These are phyloP conservation scores for Dioscorea cayenensis DNA, from an alignment of 116 monocot species.

Conservation along the genomic window DNA sequence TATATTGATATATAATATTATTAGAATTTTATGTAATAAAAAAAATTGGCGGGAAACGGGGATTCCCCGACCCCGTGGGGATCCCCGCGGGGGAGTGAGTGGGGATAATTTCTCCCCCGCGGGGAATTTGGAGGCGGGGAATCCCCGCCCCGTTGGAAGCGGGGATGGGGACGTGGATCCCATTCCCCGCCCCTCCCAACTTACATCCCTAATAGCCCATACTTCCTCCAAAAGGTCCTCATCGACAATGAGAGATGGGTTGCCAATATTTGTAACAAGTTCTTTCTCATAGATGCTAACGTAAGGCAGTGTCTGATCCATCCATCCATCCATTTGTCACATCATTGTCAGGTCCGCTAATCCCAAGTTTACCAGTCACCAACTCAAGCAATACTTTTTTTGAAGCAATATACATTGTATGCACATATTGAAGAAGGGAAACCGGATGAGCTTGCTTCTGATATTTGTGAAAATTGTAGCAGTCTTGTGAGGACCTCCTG, in stretches of 20 bases:
- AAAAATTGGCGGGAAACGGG: too few species aligned
- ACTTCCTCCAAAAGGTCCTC: constrained; percentile 92
- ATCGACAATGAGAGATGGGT: constrained; percentile 75
- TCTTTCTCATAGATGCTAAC: constrained; percentile 73
- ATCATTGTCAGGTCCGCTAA: constrained; percentile 46
- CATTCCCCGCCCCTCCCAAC: too few species aligned
- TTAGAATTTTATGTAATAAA: too few species aligned
- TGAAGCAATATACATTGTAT: constrained; percentile 77
- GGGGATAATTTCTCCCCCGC: too few species aligned
- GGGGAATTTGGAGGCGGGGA: too few species aligned
- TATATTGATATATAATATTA: too few species aligned
- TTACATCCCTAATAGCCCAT: too few species aligned
- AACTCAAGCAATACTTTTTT: constrained; percentile 86
- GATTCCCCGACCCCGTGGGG: too few species aligned
- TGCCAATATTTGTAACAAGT: constrained; percentile 57
- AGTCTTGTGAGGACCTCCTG: constrained; percentile 61
- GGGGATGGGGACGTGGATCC: too few species aligned
- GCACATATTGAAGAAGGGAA: constrained; percentile 48
- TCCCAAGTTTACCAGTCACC: constrained; percentile 79
- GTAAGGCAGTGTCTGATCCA: constrained; percentile 46
- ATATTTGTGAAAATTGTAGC: constrained; percentile 50
- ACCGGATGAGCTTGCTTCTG: background rate
- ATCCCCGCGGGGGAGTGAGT: too few species aligned
- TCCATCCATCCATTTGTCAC: constrained; percentile 42
- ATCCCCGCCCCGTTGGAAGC: too few species aligned